Evolutionary conservation across 1,139 yeast species (phyloP).

Genomic region (Kodamaea alishanica): DNA sequence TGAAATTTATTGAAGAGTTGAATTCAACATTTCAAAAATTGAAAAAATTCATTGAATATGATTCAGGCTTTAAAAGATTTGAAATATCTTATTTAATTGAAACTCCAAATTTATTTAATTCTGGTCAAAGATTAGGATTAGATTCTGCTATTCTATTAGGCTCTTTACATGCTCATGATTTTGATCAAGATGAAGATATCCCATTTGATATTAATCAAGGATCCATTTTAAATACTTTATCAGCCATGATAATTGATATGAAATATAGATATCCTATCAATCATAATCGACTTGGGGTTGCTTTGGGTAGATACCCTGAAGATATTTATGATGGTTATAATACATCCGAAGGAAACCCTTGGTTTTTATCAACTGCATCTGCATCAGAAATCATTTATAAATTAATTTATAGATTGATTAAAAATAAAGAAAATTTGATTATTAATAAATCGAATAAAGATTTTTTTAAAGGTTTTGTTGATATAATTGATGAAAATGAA

Average conservation of each 20-base stretch:
- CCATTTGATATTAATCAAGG: slow-evolving; percentile 61
- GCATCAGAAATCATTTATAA: slow-evolving; percentile 62
- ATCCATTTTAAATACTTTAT: slow-evolving; percentile 54
- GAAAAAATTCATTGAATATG: slow-evolving; percentile 33
- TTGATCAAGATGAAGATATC: slow-evolving; percentile 29
- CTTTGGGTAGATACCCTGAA: slow-evolving; percentile 90
- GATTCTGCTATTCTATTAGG: slow-evolving; percentile 80
- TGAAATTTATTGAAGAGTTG: slow-evolving; percentile 21
- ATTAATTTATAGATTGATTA: slow-evolving; percentile 25
- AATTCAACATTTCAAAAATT: slow-evolving; percentile 29
- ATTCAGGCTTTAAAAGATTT: slow-evolving; percentile 44
- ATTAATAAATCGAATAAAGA: slow-evolving; percentile 25
- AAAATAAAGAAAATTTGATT: slow-evolving; percentile 22
- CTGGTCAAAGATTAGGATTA: slow-evolving; percentile 58
- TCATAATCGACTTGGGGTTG: slow-evolving; percentile 57
- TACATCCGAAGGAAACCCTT: slow-evolving; percentile 81
- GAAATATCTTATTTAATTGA: slow-evolving; percentile 59
- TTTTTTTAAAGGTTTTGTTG: slow-evolving; percentile 31
- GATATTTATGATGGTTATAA: slow-evolving; percentile 84
- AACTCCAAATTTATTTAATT: slow-evolving; percentile 50
- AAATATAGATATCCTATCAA: slow-evolving; percentile 72
- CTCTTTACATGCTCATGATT: slow-evolving; percentile 58
- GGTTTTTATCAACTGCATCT: slow-evolving; percentile 86
- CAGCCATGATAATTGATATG: slow-evolving; percentile 63
- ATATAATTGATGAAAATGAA: slow-evolving; percentile 9